phyloP scores from a whole-genome alignment of 2,329 filamentous ascomycete genomes.

The Pseudogymnoascus sp. region DNA sequence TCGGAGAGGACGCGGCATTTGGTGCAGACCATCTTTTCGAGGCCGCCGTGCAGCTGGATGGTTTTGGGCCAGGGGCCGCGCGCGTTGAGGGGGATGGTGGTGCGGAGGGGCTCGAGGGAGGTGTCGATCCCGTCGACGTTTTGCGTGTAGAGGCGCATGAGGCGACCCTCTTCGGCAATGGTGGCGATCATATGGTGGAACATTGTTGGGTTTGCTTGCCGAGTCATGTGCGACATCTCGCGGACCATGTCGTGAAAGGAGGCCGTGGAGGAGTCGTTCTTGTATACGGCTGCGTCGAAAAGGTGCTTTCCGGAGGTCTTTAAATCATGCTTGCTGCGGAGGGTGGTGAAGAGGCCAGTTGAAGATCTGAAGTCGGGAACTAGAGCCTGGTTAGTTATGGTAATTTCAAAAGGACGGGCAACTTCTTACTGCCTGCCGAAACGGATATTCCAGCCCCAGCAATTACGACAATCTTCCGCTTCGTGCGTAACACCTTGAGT shows the following conservation, averaged over 20 bases:
- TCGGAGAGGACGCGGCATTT: constrained; percentile 74
- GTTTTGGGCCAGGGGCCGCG: constrained; percentile 92
- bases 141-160: constrained; percentile 88
- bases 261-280: constrained; percentile 77
- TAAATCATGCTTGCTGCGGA: constrained; percentile 80
- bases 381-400: constrained; percentile 29
- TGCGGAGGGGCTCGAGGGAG: constrained; percentile 68
- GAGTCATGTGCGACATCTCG: constrained; percentile 71
- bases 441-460: constrained; percentile 96
- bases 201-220: constrained; percentile 67
- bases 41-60: constrained; percentile 84
- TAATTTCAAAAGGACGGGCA: constrained; percentile 17
- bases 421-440: constrained; percentile 73
- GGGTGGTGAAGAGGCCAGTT: constrained; percentile 76
- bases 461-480: constrained; percentile 94
- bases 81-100: constrained; percentile 67
- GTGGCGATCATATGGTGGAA: constrained; percentile 94
- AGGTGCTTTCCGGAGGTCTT: constrained; percentile 91
- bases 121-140: constrained; percentile 97
- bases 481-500: constrained; percentile 67
- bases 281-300: constrained; percentile 96
- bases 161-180: constrained; percentile 74
- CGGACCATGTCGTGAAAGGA: constrained; percentile 96
- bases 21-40: constrained; percentile 94
- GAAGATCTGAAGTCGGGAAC: constrained; percentile 95